Percentiles rank a stretch among this genome's conserved stretches.
phyloP scores from a whole-genome alignment of 2,329 filamentous ascomycete genomes.

The Aspergillus piperis region DNA sequence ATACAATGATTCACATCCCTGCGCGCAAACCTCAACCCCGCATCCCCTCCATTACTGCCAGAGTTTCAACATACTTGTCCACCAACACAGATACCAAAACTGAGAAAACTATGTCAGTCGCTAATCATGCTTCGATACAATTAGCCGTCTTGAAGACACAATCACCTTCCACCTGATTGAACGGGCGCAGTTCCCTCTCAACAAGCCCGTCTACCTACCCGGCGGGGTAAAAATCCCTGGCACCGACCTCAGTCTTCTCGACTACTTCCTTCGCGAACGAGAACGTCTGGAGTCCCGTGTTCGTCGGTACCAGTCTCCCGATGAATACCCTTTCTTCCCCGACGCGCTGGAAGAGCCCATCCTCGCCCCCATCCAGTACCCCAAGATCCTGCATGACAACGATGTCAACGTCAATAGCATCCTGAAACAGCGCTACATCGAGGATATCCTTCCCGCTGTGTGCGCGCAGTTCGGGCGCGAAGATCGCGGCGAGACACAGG shows the following conservation, averaged over 20 bases:
- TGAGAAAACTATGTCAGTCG: background rate
- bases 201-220: slow-evolving; percentile 76
- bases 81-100: background rate
- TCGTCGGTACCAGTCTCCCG: slow-evolving; percentile 90
- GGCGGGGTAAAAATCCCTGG: slow-evolving; percentile 78
- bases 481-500: slow-evolving; percentile 80
- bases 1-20: slow-evolving; percentile 1
- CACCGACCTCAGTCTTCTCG: slow-evolving; percentile 76
- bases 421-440: slow-evolving; percentile 83
- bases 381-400: slow-evolving; percentile 82
- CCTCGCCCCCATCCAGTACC: slow-evolving; percentile 85
- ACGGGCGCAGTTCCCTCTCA: slow-evolving; percentile 94
- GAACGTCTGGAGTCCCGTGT: slow-evolving; percentile 90
- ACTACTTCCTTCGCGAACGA: slow-evolving; percentile 90
- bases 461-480: slow-evolving; percentile 73
- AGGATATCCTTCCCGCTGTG: slow-evolving; percentile 77
- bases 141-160: slow-evolving; percentile 91
- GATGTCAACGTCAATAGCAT: slow-evolving; percentile 84
- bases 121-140: background rate
- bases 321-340: slow-evolving; percentile 97
- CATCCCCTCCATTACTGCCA: slow-evolving; percentile 2
- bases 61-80: background rate
- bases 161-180: slow-evolving; percentile 98
- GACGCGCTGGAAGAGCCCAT: slow-evolving; percentile 76
- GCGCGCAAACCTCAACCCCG: slow-evolving; percentile 6